Percentiles rank a stretch among this genome's conserved stretches.
phyloP scores from a whole-genome alignment of 129 eudicot genomes.

The Flaveria ramosissima region DNA sequence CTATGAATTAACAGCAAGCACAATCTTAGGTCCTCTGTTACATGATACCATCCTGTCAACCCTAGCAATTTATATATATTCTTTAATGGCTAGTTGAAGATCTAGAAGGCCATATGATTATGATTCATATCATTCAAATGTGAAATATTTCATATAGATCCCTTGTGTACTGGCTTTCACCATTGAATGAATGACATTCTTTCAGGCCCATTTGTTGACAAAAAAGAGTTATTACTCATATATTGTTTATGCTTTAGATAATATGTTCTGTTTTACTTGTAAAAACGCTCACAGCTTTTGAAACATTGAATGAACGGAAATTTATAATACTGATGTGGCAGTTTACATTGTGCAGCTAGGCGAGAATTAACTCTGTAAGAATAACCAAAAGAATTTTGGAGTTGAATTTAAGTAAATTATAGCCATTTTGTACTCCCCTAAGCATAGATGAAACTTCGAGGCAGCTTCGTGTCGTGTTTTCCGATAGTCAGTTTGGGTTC shows the following conservation, averaged over 20 bases:
- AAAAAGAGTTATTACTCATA: neutral
- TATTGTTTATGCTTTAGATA: neutral
- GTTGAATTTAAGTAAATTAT: constrained; percentile 15
- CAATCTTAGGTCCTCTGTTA: constrained; percentile 15
- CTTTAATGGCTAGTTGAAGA: constrained; percentile 29
- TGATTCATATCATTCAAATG: constrained; percentile 27
- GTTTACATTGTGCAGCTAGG: neutral
- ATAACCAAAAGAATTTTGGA: neutral
- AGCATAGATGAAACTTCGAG: constrained; percentile 43
- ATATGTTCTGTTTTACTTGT: neutral
- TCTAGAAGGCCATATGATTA: constrained; percentile 26
- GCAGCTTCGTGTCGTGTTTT: constrained; percentile 40
- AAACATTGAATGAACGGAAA: neutral
- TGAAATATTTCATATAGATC: constrained; percentile 19
- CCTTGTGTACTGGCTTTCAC: constrained; percentile 23
- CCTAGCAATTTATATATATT: constrained; percentile 22
- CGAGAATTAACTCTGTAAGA: neutral
- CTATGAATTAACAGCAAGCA: constrained; percentile 26
- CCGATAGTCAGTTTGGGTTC: constrained; percentile 33
- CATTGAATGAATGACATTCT: constrained; percentile 15
- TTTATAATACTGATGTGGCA: neutral
- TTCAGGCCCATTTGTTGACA: neutral
- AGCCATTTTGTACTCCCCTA: constrained; percentile 32
- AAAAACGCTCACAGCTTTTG: neutral
- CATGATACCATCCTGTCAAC: neutral